A percentile compares a stretch with the other conserved stretches of the same genome.
phyloP scores from a whole-genome alignment of 2,329 filamentous ascomycete species.

The Paecilomyces dactylethromorphus region DNA sequence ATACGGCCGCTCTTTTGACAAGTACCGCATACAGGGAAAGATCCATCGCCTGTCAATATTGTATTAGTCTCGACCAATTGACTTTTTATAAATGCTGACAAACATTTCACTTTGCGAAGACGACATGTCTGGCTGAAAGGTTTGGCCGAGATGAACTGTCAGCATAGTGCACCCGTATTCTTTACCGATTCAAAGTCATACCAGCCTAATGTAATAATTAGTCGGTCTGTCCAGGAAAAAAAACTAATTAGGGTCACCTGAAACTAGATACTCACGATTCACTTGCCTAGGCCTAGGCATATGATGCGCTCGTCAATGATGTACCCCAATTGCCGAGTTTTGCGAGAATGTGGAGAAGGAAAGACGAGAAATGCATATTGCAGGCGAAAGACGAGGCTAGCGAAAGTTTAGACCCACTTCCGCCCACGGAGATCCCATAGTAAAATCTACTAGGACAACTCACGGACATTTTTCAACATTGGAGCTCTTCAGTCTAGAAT shows the following conservation, averaged over 20 bases:
- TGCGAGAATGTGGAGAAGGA: neutral
- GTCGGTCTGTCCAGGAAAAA: neutral
- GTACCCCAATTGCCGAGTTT: neutral
- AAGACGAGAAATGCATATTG: neutral
- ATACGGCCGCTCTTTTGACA: slow-evolving; percentile 1
- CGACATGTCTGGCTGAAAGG: slow-evolving; percentile 2
- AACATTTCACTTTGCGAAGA: slow-evolving; percentile 4
- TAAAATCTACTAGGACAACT: neutral
- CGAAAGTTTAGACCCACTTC: neutral
- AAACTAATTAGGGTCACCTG: neutral
- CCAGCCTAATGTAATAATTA: neutral
- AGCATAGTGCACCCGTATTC: neutral
- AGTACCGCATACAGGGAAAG: neutral
- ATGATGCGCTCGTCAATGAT: neutral
- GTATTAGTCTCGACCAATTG: neutral
- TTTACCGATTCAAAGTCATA: neutral
- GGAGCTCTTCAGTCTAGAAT: neutral
- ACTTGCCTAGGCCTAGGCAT: neutral
- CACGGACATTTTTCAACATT: neutral
- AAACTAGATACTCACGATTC: neutral
- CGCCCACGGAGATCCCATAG: neutral
- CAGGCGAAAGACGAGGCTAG: neutral
- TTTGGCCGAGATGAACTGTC: neutral
- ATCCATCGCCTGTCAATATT: neutral
- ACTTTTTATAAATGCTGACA: neutral